A percentile compares a stretch with the other conserved stretches of the same genome.
phyloP scores from a whole-genome alignment of 352 stramenopile species.

The Aphanomyces stellatus region DNA sequence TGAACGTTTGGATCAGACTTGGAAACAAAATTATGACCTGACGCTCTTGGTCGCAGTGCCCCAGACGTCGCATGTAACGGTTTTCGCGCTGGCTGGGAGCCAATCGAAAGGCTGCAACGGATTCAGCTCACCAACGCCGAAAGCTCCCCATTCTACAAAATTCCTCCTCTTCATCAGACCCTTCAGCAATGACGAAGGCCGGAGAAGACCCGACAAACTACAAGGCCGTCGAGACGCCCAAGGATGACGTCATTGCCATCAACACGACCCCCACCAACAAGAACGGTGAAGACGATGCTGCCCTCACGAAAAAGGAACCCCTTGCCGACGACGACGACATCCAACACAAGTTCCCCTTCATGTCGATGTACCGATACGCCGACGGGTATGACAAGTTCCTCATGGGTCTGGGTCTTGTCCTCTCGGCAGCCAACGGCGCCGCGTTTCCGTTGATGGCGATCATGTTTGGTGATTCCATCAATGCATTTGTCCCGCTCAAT shows the following conservation, averaged over 20 bases:
- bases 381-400: conserved; percentile 20
- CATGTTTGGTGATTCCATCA: conserved; percentile 32
- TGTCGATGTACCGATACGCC: not conserved
- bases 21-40: not conserved
- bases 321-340: not conserved
- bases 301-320: no score
- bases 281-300: no score
- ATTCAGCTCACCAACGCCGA: not conserved
- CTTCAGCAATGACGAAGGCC: not conserved
- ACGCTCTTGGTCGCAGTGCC: not conserved
- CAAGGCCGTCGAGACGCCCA: not conserved
- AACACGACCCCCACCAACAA: no score
- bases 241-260: no score
- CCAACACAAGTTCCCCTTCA: not conserved
- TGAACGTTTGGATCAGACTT: not conserved
- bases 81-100: no score
- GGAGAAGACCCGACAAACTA: not conserved
- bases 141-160: not conserved
- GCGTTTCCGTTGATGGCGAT: conserved; percentile 35
- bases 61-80: no score
- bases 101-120: not conserved
- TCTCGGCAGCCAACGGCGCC: conserved; percentile 27
- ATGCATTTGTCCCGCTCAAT: conserved; percentile 30
- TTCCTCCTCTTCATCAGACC: not conserved
- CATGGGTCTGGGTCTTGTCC: conserved; percentile 24